Evolutionary conservation across 1,284 basidiomycete species (phyloP).

Genomic region (Thecaphora frezii): DNA sequence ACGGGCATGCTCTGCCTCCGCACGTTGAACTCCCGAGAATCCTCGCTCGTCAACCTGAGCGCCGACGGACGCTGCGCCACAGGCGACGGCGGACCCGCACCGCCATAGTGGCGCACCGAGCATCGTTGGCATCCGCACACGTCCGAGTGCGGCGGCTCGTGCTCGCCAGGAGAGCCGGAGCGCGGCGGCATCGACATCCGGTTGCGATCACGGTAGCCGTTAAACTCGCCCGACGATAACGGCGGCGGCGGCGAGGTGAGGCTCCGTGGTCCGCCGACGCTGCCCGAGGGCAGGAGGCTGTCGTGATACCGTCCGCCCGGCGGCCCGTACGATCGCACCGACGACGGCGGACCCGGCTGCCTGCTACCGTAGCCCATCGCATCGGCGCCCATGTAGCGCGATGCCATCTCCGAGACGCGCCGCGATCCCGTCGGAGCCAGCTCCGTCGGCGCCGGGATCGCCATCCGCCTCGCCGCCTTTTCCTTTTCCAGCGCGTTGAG

Average conservation of each 20-base stretch:
- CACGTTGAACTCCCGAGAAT: constrained; percentile 18
- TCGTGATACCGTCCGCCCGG: constrained; percentile 18
- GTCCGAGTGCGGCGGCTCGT: constrained; percentile 39
- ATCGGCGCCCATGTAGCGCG: constrained; percentile 15
- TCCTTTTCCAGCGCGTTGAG: constrained; percentile 30
- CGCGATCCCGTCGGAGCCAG: constrained; percentile 15
- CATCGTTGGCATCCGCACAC: constrained; percentile 49
- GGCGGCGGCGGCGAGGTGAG: constrained; percentile 21
- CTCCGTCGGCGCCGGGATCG: constrained; percentile 23
- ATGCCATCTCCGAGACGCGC: constrained; percentile 41
- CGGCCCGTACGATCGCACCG: constrained; percentile 4
- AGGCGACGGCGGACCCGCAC: not conserved
- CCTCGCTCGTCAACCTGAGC: constrained; percentile 2
- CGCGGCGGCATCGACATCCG: not conserved
- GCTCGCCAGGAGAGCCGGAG: not conserved
- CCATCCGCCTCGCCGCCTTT: constrained; percentile 17
- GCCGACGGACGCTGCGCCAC: not conserved
- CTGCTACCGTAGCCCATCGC: constrained; percentile 1
- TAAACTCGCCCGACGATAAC: constrained; percentile 6
- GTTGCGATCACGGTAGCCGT: not conserved
- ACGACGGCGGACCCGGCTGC: not conserved
- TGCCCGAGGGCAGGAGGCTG: constrained; percentile 18
- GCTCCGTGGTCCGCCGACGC: constrained; percentile 3
- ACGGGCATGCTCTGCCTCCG: constrained; percentile 23
- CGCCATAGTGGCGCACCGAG: constrained; percentile 37